These are phyloP conservation scores for Pseudevernia furfuracea DNA, from an alignment of 495 filamentous ascomycete species.

Conservation along the genomic window DNA sequence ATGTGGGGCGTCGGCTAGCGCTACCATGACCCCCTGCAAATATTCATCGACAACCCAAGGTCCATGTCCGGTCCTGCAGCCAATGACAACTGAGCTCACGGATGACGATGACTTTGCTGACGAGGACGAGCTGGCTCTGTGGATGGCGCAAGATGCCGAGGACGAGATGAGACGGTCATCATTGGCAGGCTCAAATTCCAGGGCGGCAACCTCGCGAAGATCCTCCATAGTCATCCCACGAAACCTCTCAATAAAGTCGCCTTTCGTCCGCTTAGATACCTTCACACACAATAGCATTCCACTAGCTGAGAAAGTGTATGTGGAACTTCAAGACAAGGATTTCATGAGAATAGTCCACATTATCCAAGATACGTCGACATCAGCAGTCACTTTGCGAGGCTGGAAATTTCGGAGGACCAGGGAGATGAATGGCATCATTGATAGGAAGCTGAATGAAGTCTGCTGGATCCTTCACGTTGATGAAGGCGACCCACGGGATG, in stretches of 20 bases:
- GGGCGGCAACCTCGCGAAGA: background rate
- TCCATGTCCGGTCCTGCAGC: background rate
- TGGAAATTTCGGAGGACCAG: slow-evolving; percentile 33
- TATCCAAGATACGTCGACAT: slow-evolving; percentile 26
- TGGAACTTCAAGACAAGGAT: slow-evolving; percentile 33
- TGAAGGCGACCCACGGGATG: slow-evolving; percentile 34
- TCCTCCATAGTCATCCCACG: background rate
- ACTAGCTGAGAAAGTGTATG: slow-evolving; percentile 28
- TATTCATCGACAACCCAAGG: background rate
- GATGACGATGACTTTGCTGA: slow-evolving; percentile 5
- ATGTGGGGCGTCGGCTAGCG: background rate
- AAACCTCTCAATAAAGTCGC: slow-evolving; percentile 12
- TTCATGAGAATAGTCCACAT: slow-evolving; percentile 41
- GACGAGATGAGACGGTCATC: background rate
- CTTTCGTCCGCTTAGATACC: slow-evolving; percentile 17
- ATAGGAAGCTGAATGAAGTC: slow-evolving; percentile 46
- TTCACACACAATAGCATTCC: slow-evolving; percentile 22
- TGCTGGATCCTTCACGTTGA: slow-evolving; percentile 44
- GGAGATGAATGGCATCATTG: slow-evolving; percentile 36
- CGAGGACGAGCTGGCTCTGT: background rate
- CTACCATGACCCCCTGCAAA: no score
- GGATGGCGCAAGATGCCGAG: slow-evolving; percentile 5
- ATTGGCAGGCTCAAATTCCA: background rate
- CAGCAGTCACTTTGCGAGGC: slow-evolving; percentile 35
- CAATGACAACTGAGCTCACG: background rate